Base-by-base conservation (phyloP, 2,329 filamentous ascomycete genomes). In the Thelonectria discophora region DNA sequence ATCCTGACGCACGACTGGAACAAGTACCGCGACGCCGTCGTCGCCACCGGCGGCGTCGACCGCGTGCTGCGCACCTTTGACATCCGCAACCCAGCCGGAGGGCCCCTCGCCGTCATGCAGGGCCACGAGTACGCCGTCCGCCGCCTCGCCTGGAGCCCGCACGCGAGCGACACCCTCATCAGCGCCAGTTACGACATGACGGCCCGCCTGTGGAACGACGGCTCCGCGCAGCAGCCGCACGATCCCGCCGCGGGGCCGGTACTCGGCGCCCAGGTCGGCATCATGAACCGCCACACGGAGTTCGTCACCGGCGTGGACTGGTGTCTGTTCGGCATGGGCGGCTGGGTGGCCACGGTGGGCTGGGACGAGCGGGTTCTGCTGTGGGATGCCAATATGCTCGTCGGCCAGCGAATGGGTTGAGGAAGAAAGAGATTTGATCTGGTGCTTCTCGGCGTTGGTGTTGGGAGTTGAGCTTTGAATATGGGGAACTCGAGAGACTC, bases 161-260 rank as follows among this genome's bases (percentile, higher is more conserved):
- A 99, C 80, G 85, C 95, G n/a, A 88, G 89, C 60, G 92, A 98
- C 74, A 86, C 97, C 10, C 78, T 99, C 43, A 84, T 97, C 43
- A 95, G 89, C 69, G 94, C 92, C 1, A 95, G 93, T 74, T 99
- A 99, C 77, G 95, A 99, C 78, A 99, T 99, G 95, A 97, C 92
- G 6, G 96, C 95, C 68, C 87, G 95, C 32, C 83, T 97, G 51
- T 99, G 95, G 95, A 93, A 89, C 11, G 95, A 98, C 74, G 91
- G 80, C 5, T 82, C 82, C 2, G 75, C 76, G 65, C 79, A 74
- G 48, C n/a, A 76, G 73, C 55, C 78, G n/a, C n/a, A 71, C 69
- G 77, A 75, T 52, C 75, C 65, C 69, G 54, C 67, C 11, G 72
- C 72, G 32, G 74, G 78, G 0, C 76, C 81, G 1, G 76, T 81